A percentile compares a stretch with the other conserved stretches of the same genome.
phyloP scores from a whole-genome alignment of 352 stramenopile genomes.

The Globisporangium paddicum region DNA sequence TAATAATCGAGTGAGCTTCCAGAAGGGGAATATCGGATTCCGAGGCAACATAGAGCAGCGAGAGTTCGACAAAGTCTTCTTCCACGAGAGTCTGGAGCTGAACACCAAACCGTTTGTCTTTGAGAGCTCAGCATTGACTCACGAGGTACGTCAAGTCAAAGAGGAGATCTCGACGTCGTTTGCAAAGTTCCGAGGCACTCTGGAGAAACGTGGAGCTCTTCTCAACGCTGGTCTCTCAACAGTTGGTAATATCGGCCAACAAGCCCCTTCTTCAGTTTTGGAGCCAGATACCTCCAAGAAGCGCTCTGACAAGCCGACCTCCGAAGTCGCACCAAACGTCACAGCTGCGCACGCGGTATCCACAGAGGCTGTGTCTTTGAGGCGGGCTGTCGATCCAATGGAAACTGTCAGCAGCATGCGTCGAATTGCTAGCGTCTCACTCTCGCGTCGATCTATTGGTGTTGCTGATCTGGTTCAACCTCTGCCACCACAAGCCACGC shows the following conservation, averaged over 20 bases:
- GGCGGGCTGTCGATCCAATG: background rate
- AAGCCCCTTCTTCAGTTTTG: too few relatives aligned
- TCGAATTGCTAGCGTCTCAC: background rate
- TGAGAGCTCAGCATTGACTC: background rate
- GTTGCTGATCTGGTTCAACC: background rate
- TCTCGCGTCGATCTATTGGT: background rate
- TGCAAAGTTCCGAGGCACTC: constrained; percentile 23
- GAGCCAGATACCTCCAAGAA: too few relatives aligned
- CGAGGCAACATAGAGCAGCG: constrained; percentile 28
- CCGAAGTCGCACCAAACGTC: background rate
- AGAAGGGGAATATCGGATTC: constrained; percentile 57
- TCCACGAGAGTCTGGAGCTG: constrained; percentile 24
- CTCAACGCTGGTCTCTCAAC: too few relatives aligned
- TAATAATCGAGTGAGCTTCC: constrained; percentile 15
- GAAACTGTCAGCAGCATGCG: background rate
- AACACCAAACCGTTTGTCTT: constrained; percentile 33
- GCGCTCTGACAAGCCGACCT: too few relatives aligned
- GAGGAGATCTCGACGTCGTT: constrained; percentile 24
- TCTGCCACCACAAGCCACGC: background rate
- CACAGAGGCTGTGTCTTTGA: too few relatives aligned
- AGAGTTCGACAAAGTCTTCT: constrained; percentile 6
- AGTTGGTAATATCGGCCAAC: too few relatives aligned
- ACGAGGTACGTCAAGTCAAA: background rate
- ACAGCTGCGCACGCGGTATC: background rate
- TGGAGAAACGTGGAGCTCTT: constrained; percentile 13